phyloP scores from a whole-genome alignment of 805 yeast genomes.

The Maudiozyma pseudohumilis region DNA sequence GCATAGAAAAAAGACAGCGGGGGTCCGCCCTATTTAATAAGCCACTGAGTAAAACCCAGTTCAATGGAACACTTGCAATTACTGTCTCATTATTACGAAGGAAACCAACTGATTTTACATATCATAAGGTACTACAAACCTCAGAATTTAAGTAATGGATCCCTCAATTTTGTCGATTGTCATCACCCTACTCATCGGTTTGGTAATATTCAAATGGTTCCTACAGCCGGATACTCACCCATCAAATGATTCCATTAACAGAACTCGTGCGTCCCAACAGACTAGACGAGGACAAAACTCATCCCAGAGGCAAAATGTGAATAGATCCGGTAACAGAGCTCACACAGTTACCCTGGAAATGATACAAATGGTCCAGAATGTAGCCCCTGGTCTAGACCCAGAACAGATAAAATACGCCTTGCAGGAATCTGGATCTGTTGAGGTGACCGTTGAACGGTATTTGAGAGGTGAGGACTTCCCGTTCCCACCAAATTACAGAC shows the following conservation, averaged over 20 bases:
- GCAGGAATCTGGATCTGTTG: constrained; percentile 67
- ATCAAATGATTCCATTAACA: constrained; percentile 14
- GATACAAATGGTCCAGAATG: constrained; percentile 74
- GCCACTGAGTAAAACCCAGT: too few species aligned
- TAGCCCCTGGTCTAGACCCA: constrained; percentile 62
- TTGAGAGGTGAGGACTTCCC: constrained; percentile 56
- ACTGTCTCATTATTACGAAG: too few species aligned
- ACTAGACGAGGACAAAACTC: background rate
- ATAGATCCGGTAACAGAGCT: constrained; percentile 7
- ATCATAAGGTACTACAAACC: too few species aligned
- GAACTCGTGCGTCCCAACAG: background rate
- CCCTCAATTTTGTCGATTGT: constrained; percentile 7
- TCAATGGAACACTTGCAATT: too few species aligned
- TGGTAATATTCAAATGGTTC: constrained; percentile 57
- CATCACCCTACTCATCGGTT: constrained; percentile 33
- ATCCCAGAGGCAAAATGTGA: constrained; percentile 1
- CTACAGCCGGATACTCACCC: constrained; percentile 47
- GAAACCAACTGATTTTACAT: too few species aligned
- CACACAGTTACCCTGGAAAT: constrained; percentile 46
- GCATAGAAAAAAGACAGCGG: too few species aligned
- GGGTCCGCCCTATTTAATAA: too few species aligned
- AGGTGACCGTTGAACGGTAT: constrained; percentile 63
- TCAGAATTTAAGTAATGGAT: too few species aligned
- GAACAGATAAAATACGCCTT: constrained; percentile 70
- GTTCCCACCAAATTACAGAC: constrained; percentile 36